These are phyloP conservation scores for Aphanomyces invadans DNA, from an alignment of 352 stramenopile genomes.

Conservation along the genomic window DNA sequence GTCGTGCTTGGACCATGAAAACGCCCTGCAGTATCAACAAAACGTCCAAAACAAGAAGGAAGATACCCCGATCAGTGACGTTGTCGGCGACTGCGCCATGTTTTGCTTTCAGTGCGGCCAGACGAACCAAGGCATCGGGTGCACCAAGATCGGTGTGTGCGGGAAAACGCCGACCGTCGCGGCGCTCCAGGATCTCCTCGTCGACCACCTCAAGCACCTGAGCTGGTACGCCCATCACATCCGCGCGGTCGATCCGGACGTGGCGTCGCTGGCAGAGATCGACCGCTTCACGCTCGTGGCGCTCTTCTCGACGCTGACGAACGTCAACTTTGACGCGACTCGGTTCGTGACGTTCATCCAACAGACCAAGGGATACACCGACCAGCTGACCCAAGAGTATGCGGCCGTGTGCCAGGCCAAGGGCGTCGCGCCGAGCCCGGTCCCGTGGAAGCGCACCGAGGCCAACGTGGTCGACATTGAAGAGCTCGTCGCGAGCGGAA, in stretches of 20 bases:
- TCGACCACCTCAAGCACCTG: constrained; percentile 26
- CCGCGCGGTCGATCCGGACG: constrained; percentile 5
- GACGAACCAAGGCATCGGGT: constrained; percentile 48
- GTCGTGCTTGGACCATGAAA: constrained; percentile 17
- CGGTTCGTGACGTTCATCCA: constrained; percentile 38
- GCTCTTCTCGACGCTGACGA: constrained; percentile 45
- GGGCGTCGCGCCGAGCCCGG: background rate
- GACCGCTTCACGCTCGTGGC: constrained; percentile 25
- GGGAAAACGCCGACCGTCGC: constrained; percentile 49
- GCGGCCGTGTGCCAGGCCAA: background rate
- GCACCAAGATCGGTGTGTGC: constrained; percentile 50
- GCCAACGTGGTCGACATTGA: constrained; percentile 21
- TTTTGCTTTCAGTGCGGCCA: constrained; percentile 73
- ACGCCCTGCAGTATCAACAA: constrained; percentile 19
- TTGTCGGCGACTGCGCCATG: constrained; percentile 40
- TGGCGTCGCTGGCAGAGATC: background rate
- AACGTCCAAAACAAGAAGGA: constrained; percentile 19
- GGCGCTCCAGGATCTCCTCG: constrained; percentile 42
- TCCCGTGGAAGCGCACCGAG: constrained; percentile 10
- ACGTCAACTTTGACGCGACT: constrained; percentile 65
- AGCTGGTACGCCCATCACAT: constrained; percentile 22
- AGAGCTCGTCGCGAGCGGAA: constrained; percentile 13
- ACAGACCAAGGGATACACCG: constrained; percentile 33
- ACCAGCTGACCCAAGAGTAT: constrained; percentile 23
- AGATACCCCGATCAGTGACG: constrained; percentile 10